Evolutionary conservation across 2,329 filamentous ascomycete genomes (phyloP).

Genomic region (Pseudogymnoascus sp.): DNA sequence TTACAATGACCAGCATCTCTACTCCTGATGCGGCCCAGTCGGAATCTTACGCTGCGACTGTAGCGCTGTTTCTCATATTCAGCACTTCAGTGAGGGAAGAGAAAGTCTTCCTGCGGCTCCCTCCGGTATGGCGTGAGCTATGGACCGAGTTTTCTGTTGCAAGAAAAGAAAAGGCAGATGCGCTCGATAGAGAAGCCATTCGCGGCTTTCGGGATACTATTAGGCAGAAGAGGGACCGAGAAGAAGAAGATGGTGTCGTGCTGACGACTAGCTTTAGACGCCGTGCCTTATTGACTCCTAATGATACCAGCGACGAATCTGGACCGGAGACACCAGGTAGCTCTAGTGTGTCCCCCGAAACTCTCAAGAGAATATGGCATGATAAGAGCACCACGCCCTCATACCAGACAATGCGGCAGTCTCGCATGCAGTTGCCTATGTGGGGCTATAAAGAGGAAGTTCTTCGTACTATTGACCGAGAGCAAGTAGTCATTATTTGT

Average conservation of each 20-base stretch:
- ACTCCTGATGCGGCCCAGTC: slow-evolving; percentile 74
- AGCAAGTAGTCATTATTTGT: slow-evolving; percentile 88
- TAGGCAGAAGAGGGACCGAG: slow-evolving; percentile 60
- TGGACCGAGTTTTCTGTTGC: slow-evolving; percentile 71
- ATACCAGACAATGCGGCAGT: slow-evolving; percentile 73
- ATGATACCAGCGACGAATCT: slow-evolving; percentile 43
- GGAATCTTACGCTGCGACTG: slow-evolving; percentile 76
- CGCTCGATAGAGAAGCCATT: slow-evolving; percentile 61
- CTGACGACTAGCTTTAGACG: slow-evolving; percentile 68
- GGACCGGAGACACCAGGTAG: slow-evolving; percentile 29
- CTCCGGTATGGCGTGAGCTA: slow-evolving; percentile 73
- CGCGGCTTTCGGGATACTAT: slow-evolving; percentile 63
- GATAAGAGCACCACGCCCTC: slow-evolving; percentile 49
- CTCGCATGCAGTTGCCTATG: slow-evolving; percentile 78
- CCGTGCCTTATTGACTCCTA: slow-evolving; percentile 41
- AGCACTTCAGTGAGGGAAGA: slow-evolving; percentile 74
- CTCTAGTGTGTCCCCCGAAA: slow-evolving; percentile 24
- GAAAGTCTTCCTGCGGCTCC: slow-evolving; percentile 72
- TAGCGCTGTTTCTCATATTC: slow-evolving; percentile 75
- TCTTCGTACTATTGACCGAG: slow-evolving; percentile 64
- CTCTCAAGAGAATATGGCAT: slow-evolving; percentile 51
- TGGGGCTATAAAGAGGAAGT: slow-evolving; percentile 77
- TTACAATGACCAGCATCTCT: slow-evolving; percentile 69
- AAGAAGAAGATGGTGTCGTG: slow-evolving; percentile 67
- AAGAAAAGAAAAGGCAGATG: slow-evolving; percentile 64